phyloP scores from a whole-genome alignment of 2,329 filamentous ascomycete species.

The Microdochium trichocladiopsis region DNA sequence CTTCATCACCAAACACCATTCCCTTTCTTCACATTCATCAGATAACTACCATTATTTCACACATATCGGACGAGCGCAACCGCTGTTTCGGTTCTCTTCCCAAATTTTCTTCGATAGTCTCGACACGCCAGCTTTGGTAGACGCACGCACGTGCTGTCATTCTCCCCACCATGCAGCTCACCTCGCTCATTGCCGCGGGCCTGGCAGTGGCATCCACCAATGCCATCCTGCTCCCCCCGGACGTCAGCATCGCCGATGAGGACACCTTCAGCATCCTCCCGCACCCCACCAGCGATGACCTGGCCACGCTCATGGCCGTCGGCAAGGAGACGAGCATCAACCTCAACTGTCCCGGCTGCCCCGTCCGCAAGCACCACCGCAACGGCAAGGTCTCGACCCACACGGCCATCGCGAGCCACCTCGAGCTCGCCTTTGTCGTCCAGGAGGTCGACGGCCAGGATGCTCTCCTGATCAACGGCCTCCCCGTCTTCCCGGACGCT shows the following conservation, averaged over 20 bases:
- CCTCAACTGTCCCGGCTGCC: constrained; percentile 20
- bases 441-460: constrained; percentile 34
- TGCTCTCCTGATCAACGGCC: constrained; percentile 50
- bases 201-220: constrained; percentile 24
- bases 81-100: background rate
- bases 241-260: constrained; percentile 11
- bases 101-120: background rate
- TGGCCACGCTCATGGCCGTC: constrained; percentile 9
- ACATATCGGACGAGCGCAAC: too few species aligned
- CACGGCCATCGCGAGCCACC: constrained; percentile 29
- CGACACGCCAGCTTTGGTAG: background rate
- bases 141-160: too few species aligned
- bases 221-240: constrained; percentile 21
- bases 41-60: background rate
- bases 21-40: background rate
- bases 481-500: constrained; percentile 50
- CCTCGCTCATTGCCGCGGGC: constrained; percentile 22
- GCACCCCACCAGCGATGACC: constrained; percentile 9
- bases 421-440: constrained; percentile 49
- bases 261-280: constrained; percentile 19
- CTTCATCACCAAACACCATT: background rate
- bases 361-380: constrained; percentile 10
- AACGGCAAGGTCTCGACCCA: constrained; percentile 6
- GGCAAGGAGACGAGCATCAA: constrained; percentile 11
- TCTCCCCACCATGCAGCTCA: constrained; percentile 21